Evolutionary conservation across 176 grass and related monocot species (phyloP), one percentile per base, ranked within the genome.

Genomic region (Bothriochloa decipiens): DNA sequence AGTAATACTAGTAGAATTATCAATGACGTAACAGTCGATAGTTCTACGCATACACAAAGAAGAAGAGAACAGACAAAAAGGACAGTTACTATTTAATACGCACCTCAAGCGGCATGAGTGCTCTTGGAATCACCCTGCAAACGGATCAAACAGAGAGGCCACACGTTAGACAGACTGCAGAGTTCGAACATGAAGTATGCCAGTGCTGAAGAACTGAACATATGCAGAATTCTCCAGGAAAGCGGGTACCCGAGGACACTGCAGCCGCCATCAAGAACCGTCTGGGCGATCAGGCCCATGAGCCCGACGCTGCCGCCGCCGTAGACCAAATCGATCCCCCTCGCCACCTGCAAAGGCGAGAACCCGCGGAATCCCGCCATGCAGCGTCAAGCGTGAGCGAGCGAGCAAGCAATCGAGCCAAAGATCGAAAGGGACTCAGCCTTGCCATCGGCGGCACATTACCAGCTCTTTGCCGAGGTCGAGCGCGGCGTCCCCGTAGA

Each of bases 231-330:
- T 61, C 27, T 79, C 46, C 36, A 7, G 28, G 47, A 8, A 23
- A 17, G 25, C 45, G 47, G 27, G 63, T 82, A 82, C 96, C 96
- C 96, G 76, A 96, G 91, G 79, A 99, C 96, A 74, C 80, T 72
- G 81, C 93, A 94, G 80, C 93, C 93, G 36, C 96, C 96, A 72
- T 92, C 93, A 72, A 82, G 66, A 87, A 99, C 96, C 8, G 91
- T 94, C 71, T 86, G 93, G 82, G 96, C 92, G 81, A 99, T 91
- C 87, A 99, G 76, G 15, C 96, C 96, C 96, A 99, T 99, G 77
- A 99, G 49, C 79, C 96, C 96, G 74, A 99, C 79, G 75, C 96
- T 99, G 60, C 96, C 93, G 50, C 96, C 96, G 83, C 96, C 96
- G 64, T 99, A 99, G 81, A 99, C 89, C 86, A 99, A 89, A 92